Base-by-base conservation (phyloP, 139 green algal genomes). In the Coelastrella sp. region DNA sequence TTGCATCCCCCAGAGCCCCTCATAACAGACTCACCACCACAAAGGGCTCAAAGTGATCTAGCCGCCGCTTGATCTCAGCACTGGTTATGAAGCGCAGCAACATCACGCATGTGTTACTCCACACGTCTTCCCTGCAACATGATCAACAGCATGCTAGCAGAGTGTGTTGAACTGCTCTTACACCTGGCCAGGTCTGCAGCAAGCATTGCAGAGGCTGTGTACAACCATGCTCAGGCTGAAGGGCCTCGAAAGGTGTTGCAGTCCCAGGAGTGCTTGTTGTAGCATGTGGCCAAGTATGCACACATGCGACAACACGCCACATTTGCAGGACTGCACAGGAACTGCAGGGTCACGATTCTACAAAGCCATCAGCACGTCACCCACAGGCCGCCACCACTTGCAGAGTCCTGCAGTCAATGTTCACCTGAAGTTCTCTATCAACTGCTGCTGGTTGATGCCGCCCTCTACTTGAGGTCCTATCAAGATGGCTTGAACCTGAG, bases 21-120 rank as follows among this genome's bases (percentile, higher is more conserved):
- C 22, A 57, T 19, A 8, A 58, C 23, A 16, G 14, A 75, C 81
- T 77, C 64, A 87, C 81, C 81, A 87, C 61, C 5, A 87, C 64
- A 60, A 99, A 99, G 32, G 97, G 97, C 66, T 94, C 92, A 86
- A 99, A 99, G 93, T 96, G 96, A 54, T 98, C 96, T 56, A 94
- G 80, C 0, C 96, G 92, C 3, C 83, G 74, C 90, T 96, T 92
- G 17, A 98, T 93, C 88, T 98, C 96, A 6, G 90, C 92, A 10
- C 86, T 95, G 14, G 95, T 97, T 74, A 98, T 90, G 84, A 99
- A 92, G 82, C 97, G 94, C 93, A 99, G 88, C 76, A 97, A 89
- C 92, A 97, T 97, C 13, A 98, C 92, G 4, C 97, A 78, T 90
- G 95, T 95, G 87, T 96, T 96, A 85, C 82, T 75, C 68, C 92